These are phyloP conservation scores for Malus fusca DNA, from an alignment of 306 rosid species.

Conservation along the genomic window DNA sequence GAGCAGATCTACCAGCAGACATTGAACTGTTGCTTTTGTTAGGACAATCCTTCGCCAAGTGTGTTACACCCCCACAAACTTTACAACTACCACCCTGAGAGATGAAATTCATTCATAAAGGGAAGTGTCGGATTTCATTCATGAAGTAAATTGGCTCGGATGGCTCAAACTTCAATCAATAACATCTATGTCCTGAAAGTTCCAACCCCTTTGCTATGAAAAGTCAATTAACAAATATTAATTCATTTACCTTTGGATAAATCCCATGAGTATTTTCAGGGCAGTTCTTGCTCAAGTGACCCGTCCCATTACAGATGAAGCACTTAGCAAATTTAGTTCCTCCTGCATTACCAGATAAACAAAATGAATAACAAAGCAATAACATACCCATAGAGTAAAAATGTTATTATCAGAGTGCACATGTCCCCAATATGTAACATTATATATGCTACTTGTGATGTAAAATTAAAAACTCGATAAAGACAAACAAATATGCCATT, in stretches of 20 bases:
- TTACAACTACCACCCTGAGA: slow-evolving; percentile 89
- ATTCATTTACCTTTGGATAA: slow-evolving; percentile 70
- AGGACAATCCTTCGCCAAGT: slow-evolving; percentile 91
- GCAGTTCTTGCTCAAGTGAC: slow-evolving; percentile 90
- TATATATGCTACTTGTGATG: background rate
- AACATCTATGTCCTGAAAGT: too few species aligned
- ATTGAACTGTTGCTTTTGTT: slow-evolving; percentile 39
- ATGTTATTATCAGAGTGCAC: background rate
- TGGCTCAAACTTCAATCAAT: slow-evolving; percentile 1
- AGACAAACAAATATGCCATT: background rate
- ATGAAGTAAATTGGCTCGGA: background rate
- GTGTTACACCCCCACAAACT: slow-evolving; percentile 87
- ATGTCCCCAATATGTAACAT: background rate
- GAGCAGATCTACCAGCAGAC: slow-evolving; percentile 13
- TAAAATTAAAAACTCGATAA: background rate
- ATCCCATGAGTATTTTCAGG: slow-evolving; percentile 83
- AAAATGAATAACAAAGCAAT: slow-evolving; percentile 2
- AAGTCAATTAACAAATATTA: background rate
- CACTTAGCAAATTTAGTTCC: slow-evolving; percentile 87
- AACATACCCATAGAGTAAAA: background rate
- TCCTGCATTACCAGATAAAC: slow-evolving; percentile 43
- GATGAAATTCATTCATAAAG: background rate
- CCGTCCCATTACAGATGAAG: slow-evolving; percentile 72
- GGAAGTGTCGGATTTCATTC: slow-evolving; percentile 13
- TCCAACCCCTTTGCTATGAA: background rate